Conservation (phyloP, 768 basidiomycete species). For the Kondoa malvinella region DNA sequence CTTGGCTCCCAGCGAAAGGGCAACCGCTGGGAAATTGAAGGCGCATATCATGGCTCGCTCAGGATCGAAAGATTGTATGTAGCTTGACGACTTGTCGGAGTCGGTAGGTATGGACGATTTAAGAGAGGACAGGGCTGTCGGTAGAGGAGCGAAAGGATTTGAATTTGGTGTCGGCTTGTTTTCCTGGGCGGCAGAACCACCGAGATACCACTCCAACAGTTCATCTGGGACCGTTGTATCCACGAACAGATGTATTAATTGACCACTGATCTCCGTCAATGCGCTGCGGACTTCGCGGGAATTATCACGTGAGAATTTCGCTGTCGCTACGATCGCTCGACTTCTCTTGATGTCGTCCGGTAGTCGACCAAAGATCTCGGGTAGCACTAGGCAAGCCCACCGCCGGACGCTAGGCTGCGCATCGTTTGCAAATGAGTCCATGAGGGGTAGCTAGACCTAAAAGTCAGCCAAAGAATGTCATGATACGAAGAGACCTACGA, state of each 20-base stretch:
- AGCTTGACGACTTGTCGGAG: not conserved
- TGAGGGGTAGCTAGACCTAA: constrained; percentile 53
- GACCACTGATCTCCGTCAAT: constrained; percentile 70
- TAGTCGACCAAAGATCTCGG: constrained; percentile 57
- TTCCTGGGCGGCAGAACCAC: constrained; percentile 30
- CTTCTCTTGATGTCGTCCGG: constrained; percentile 42
- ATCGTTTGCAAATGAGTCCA: constrained; percentile 53
- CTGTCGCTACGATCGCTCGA: constrained; percentile 50
- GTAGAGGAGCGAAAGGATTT: constrained; percentile 1
- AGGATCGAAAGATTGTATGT: constrained; percentile 36
- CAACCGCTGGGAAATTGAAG: constrained; percentile 82
- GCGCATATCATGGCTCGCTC: constrained; percentile 62
- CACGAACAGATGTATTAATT: constrained; percentile 69
- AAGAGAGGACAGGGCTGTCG: not conserved
- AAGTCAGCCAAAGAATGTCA: constrained; percentile 3
- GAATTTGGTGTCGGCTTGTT: not conserved
- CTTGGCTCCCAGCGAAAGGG: constrained; percentile 54
- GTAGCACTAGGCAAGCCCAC: constrained; percentile 68
- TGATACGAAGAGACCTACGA: constrained; percentile 39
- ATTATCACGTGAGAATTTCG: constrained; percentile 48
- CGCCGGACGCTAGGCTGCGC: constrained; percentile 66
- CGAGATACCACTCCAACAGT: constrained; percentile 61
- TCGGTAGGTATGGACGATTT: not conserved
- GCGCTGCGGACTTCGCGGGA: constrained; percentile 55
- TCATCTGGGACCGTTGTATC: constrained; percentile 44